phyloP scores from a whole-genome alignment of 2,329 filamentous ascomycete species.

The Colletotrichum lupini region DNA sequence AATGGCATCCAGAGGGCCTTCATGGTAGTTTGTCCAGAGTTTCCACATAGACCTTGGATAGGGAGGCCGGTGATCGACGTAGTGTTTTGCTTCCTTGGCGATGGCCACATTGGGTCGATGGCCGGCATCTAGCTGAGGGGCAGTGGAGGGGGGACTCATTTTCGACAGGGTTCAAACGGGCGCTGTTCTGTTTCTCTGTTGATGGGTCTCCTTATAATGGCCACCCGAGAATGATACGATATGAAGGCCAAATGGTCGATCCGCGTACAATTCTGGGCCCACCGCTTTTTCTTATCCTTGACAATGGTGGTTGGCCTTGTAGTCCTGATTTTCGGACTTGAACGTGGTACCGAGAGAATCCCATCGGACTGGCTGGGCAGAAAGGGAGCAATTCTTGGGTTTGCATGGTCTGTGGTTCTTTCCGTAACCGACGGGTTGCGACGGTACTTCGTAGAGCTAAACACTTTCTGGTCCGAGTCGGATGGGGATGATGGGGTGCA shows the following conservation, averaged over 20 bases:
- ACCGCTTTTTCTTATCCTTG: background rate
- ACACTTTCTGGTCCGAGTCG: background rate
- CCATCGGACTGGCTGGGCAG: background rate
- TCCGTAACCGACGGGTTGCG: background rate
- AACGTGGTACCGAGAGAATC: background rate
- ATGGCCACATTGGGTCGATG: constrained; percentile 1
- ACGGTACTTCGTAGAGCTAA: background rate
- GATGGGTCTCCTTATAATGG: background rate
- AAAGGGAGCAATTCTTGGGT: background rate
- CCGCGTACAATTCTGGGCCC: background rate
- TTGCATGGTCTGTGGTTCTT: background rate
- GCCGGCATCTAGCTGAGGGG: background rate
- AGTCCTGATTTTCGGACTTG: background rate
- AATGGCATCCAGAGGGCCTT: constrained; percentile 3
- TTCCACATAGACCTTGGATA: constrained; percentile 28
- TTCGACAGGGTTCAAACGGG: background rate
- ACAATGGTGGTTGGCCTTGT: background rate
- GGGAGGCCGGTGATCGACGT: constrained; percentile 18
- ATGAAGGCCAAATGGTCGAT: background rate
- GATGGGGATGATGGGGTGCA: background rate
- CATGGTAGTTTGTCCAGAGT: constrained; percentile 15
- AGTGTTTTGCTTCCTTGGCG: constrained; percentile 24
- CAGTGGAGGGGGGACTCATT: constrained; percentile 3
- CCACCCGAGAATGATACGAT: background rate
- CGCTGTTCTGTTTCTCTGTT: background rate